phyloP scores from a whole-genome alignment of 208 protist genomes.

The Acanthamoeba healyi region DNA sequence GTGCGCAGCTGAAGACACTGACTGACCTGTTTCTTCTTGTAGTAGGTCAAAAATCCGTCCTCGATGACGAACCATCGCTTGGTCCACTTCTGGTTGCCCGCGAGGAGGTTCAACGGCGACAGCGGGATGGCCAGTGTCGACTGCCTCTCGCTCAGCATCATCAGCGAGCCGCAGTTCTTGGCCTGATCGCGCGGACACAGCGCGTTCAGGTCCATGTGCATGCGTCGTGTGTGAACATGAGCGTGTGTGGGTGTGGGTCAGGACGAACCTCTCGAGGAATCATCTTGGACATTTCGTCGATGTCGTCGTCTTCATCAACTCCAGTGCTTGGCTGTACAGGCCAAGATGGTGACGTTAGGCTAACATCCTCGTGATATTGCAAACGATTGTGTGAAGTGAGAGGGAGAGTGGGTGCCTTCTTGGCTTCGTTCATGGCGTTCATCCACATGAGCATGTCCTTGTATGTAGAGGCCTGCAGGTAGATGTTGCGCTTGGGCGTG shows the following conservation, averaged over 20 bases:
- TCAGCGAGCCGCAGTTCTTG: conserved; percentile 5
- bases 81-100: conserved; percentile 46
- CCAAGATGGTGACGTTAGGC: neutral
- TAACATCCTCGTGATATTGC: neutral
- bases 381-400: neutral
- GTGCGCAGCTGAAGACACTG: too few species aligned
- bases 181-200: neutral
- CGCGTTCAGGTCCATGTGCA: neutral
- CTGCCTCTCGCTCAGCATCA: conserved; percentile 8
- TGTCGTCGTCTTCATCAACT: neutral
- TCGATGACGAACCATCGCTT: conserved; percentile 70
- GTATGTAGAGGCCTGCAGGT: conserved; percentile 34
- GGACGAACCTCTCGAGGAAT: conserved; percentile 11
- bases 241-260: neutral
- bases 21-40: conserved; percentile 29
- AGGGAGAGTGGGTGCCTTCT: neutral
- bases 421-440: conserved; percentile 48
- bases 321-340: neutral
- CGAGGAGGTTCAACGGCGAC: neutral
- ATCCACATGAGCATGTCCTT: conserved; percentile 66
- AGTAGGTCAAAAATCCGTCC: conserved; percentile 49
- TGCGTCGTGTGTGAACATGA: too few species aligned
- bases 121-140: neutral
- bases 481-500: conserved; percentile 60
- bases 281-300: conserved; percentile 41